Evolutionary conservation across 192 early-diverging fungal species (phyloP), one percentile per base, ranked within the genome.

Genomic region (Lobosporangium transversale): DNA sequence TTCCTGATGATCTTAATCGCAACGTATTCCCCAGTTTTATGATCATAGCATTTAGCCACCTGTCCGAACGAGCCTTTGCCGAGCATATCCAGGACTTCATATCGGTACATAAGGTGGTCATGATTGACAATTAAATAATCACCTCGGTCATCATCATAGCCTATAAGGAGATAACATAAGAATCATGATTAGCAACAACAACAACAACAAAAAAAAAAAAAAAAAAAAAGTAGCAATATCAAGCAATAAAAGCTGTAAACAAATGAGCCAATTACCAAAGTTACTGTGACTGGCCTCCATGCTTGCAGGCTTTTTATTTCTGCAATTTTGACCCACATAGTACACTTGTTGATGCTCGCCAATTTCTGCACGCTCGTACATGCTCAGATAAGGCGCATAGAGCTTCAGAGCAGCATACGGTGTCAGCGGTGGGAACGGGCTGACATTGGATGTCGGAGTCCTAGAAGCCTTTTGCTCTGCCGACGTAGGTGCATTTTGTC

Each of bases 1-100:
- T 98, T 99, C 51, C 95, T 62, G 43, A 98, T 99, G 42, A 98
- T 92, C 81, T 98, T 98, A 51, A 98, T 85, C 12, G 96, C 97
- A 35, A 94, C 93, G 54, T 90, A 83, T 30, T 86, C 83, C 37
- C 93, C 94, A 1, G 90, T 88, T 66, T 95, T 96, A 83, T 99
- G 97, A 80, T 99, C 97, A 59, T 88, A 91, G 63, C 94, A 96
- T 57, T 94, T 94, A 62, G 96, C 85, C 17, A 98, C 96, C 63
- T 98, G 95, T 15, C 97, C 97, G 79, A 99, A 99, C 10, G 93
- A 82, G 17, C 81, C 81, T 76, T 98, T 96, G 54, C 97, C 97
- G 40, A 99, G 80, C 51, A 94, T 83, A 20, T 93, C 92, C 45
- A 97, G 55, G 26, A 99, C 83, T 79, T 99, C 97, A 81, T 97